Evolutionary conservation across 768 basidiomycete species (phyloP), one percentile per base, ranked within the genome.

Genomic region (Serendipita sp.): DNA sequence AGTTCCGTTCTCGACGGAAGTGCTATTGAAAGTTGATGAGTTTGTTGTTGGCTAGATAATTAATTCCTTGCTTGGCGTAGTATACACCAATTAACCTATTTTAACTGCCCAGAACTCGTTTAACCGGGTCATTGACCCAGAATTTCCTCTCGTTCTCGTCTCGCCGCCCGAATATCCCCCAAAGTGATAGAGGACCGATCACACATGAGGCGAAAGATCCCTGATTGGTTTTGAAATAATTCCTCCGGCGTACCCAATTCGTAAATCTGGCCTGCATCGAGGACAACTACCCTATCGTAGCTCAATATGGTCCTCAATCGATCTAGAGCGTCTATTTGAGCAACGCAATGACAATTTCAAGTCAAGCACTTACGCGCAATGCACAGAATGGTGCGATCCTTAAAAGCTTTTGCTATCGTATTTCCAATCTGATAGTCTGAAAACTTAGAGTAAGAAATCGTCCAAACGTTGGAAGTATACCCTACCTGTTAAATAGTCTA

Each of bases 391-490:
- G 93, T 95, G 68, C 85, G 84, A 72, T 91, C 85, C 48, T 79
- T 76, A 76, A 95, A 97, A 76, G 78, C 76, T 32, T 78, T 78
- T 1, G 89, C 80, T 67, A 97, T 95, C 3, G 93, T 95, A 67
- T 88, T 81, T 71, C 96, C 93, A 66, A 98, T 92, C 72, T 89
- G 89, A 65, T 84, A 77, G 75, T 96, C 93, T 0, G 91, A 74
- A 89, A 90, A 68, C 85, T 88, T 69, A 92, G 90, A 34, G 92
- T 18, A 73, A 44, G 28, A 44, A 51, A 23, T 35, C 1, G 38
- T 62, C n/a, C 41, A 10, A 28, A 56, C 44, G 28, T 36, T 23
- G 7, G 63, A 51, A 7, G 46, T 30, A 46, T 16, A 63, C 69
- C 41, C 13, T 68, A 82, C 83, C 48, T 51, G 48, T 51, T n/a